Evolutionary conservation across 2,329 filamentous ascomycete genomes (phyloP), one percentile per base, ranked within the genome.

Genomic region (Verticillium tricorpus): DNA sequence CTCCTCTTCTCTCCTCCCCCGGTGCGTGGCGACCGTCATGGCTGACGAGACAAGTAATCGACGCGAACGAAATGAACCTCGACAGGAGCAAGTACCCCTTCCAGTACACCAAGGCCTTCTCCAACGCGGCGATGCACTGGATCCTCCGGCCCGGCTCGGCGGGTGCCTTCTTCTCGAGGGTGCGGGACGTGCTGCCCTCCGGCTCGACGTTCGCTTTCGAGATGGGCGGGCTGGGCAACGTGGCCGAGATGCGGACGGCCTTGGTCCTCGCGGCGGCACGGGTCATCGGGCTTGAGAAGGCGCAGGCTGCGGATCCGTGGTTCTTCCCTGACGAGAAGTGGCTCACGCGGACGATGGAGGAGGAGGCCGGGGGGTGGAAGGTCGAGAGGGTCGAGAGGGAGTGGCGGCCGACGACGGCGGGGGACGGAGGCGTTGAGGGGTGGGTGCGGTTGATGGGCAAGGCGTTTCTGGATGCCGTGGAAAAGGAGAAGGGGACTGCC

Each of bases 221-320:
- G 72, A 89, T 89, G 85, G 89, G 89, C 59, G 89, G 88, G 0
- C 80, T 87, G 58, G 89, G 89, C 22, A 91, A 91, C 72, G 80
- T 89, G 1, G 76, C 79, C 1, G 89, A 91, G 72, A 82, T 89
- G 66, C 80, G 84, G 32, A 77, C 83, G 0, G 85, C 85, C 2
- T 74, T 90, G 8, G 73, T 87, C 4, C 76, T 78, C 17, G 82
- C 82, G 1, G 75, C 89, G 1, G 72, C 78, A 17, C 78, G 81
- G 1, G 81, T 84, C 1, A 70, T 86, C 0, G 77, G 83, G 0
- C 66, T 88, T 1, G 68, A 75, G n/a, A 73, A 75, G 11, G 83
- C 84, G 0, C 64, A 76, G 22, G 79, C 78, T 15, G 78, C 76
- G 0, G 82, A 83, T 64, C 89, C 89, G 5, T 92, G 89, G 89